Percentiles rank a stretch among this genome's conserved stretches.
phyloP scores from a whole-genome alignment of 2,329 filamentous ascomycete species.

The Colletotrichum somersetense region DNA sequence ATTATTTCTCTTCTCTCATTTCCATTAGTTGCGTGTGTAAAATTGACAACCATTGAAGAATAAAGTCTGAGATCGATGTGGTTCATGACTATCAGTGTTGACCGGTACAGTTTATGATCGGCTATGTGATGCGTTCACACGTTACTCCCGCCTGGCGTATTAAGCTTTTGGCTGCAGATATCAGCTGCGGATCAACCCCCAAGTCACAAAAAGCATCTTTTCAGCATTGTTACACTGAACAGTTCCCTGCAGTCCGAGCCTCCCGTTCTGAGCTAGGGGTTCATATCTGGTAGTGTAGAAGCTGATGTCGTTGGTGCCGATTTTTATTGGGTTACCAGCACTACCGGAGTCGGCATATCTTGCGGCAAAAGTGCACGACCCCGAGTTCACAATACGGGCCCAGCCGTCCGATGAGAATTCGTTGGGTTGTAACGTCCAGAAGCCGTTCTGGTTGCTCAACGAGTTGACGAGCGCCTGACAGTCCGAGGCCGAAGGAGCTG shows the following conservation, averaged over 20 bases:
- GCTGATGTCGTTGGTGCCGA: slow-evolving; percentile 41
- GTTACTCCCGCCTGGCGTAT: no score
- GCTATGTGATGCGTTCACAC: not conserved
- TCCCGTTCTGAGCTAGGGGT: slow-evolving; percentile 25
- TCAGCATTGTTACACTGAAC: slow-evolving; percentile 37
- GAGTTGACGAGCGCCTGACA: slow-evolving; percentile 24
- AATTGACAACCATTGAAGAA: no score
- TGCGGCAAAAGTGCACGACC: slow-evolving; percentile 39
- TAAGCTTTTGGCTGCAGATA: no score
- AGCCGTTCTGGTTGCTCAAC: slow-evolving; percentile 21
- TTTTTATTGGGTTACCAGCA: slow-evolving; percentile 12
- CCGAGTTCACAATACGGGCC: slow-evolving; percentile 29
- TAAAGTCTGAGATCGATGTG: not conserved
- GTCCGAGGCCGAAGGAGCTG: slow-evolving; percentile 36
- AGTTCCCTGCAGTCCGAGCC: slow-evolving; percentile 31
- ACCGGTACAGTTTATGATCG: no score
- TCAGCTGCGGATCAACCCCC: slow-evolving; percentile 37
- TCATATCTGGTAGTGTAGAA: slow-evolving; percentile 35
- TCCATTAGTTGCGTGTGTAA: not conserved
- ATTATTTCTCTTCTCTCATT: no score
- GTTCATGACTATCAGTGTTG: rapidly evolving
- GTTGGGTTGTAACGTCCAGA: slow-evolving; percentile 31
- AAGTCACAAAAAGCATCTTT: slow-evolving; percentile 27
- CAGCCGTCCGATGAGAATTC: slow-evolving; percentile 36
- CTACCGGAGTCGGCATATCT: slow-evolving; percentile 22